Evolutionary conservation across 768 basidiomycete species (phyloP).

Genomic region (Lactarius sp.): DNA sequence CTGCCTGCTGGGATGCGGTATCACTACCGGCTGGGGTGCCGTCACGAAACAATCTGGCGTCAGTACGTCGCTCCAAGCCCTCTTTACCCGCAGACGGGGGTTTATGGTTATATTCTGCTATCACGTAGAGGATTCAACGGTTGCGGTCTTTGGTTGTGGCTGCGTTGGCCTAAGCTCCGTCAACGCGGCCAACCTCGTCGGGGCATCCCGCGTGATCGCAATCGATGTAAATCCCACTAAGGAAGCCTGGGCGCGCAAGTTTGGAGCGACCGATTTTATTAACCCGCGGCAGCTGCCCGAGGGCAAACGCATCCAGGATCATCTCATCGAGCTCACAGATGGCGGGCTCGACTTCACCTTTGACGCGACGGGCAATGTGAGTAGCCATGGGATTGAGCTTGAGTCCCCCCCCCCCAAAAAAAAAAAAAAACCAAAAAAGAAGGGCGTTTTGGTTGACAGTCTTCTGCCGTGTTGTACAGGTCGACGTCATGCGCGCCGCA

Average conservation of each 20-base stretch:
- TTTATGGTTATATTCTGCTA: conserved; percentile 8
- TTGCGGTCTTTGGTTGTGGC: conserved; percentile 95
- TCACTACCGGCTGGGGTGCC: conserved; percentile 98
- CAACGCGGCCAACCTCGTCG: conserved; percentile 69
- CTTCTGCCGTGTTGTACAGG: conserved; percentile 37
- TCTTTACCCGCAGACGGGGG: background rate
- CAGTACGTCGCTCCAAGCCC: conserved; percentile 42
- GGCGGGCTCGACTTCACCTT: conserved; percentile 97
- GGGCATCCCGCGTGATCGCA: conserved; percentile 86
- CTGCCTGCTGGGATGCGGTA: conserved; percentile 94
- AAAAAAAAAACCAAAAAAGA: background rate
- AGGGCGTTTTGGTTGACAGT: conserved; percentile 17
- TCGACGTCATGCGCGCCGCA: conserved; percentile 90
- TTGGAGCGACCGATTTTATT: conserved; percentile 93
- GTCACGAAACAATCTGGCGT: conserved; percentile 88
- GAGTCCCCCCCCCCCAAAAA: conserved; percentile 23
- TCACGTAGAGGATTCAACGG: conserved; percentile 66
- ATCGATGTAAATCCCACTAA: conserved; percentile 86
- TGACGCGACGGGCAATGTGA: conserved; percentile 89
- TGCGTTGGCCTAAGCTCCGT: conserved; percentile 95
- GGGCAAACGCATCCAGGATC: conserved; percentile 82
- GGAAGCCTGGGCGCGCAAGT: conserved; percentile 83
- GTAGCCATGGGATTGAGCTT: conserved; percentile 31
- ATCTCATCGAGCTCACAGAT: conserved; percentile 89
- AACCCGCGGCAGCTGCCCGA: conserved; percentile 71